Evolutionary conservation across 495 filamentous ascomycete genomes (phyloP), one percentile per base, ranked within the genome.

Genomic region (Elaphomyces granulatus): DNA sequence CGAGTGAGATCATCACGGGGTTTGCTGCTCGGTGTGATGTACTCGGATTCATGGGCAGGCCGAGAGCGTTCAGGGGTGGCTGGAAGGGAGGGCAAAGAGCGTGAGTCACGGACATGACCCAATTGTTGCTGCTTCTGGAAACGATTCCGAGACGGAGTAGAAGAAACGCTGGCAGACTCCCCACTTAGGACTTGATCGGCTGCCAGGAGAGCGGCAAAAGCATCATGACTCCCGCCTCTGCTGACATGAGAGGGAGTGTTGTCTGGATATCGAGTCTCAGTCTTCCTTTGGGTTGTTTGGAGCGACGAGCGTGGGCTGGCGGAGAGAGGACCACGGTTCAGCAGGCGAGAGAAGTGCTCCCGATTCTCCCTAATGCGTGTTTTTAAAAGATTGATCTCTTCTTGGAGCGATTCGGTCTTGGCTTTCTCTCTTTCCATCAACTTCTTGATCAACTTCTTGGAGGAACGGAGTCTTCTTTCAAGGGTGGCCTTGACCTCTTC

Each of bases 281-380:
- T 17, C 56, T 70, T 44, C 54, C 58, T 40, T 51, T 66, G 44
- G 50, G 62, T 51, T 53, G 71, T 61, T 53, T 66, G 45, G 51
- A 67, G 40, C 52, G 75, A 56, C 45, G 55, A 46, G 45, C 68
- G 59, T 36, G 58, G 55, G 20, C 45, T 52, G 33, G 62, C 60
- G 1, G 64, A 64, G 37, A 66, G 42, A 45, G 64, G 51, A 47
- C 66, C 60, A 63, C 75, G 47, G 68, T 71, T 35, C 63, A 78
- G 53, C 37, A 87, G 69, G 44, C 71, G 67, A 41, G 80, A 78
- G 44, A 92, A 72, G 52, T 93, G 87, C 48, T 83, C 74, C 20
- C 87, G 70, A 46, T 94, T 94, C 55, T 92, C 80, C 18, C 81
- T 71, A 40, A 98, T 94, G 40, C 90, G 78, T 38, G 75, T 78